Percentiles rank a stretch among this genome's conserved stretches.
Evolutionary conservation across 495 filamentous ascomycete genomes (phyloP).

Genomic region (Barbatosphaeria neglecta): DNA sequence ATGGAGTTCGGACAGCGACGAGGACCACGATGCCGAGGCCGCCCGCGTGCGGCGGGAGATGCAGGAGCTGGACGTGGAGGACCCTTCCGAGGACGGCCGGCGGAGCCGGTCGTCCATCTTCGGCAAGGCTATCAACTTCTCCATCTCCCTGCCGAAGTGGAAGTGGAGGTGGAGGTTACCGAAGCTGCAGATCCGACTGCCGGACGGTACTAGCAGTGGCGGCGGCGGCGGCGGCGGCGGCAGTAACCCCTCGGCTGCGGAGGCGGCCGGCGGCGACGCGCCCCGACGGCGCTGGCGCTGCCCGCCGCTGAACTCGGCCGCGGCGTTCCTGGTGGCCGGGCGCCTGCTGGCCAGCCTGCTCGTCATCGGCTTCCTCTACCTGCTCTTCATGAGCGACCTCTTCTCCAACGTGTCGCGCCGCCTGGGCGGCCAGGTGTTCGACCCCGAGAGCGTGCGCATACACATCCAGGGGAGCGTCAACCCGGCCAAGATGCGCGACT

Average conservation of each 20-base stretch:
- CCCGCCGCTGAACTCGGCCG: constrained; percentile 12
- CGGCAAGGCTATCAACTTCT: constrained; percentile 39
- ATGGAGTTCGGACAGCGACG: constrained; percentile 29
- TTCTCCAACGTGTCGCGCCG: constrained; percentile 49
- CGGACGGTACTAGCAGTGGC: not conserved
- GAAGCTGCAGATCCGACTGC: constrained; percentile 25
- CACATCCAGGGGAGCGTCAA: constrained; percentile 62
- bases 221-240: constrained; percentile 4
- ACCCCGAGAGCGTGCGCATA: constrained; percentile 55
- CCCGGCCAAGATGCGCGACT: constrained; percentile 52
- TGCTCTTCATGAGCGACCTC: constrained; percentile 72
- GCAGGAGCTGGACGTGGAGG: constrained; percentile 79
- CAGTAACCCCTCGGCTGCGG: constrained; percentile 3
- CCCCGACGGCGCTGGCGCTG: constrained; percentile 13
- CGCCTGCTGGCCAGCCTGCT: constrained; percentile 64
- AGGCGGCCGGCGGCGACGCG: constrained; percentile 1
- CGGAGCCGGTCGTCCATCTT: constrained; percentile 25
- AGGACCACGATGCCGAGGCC: constrained; percentile 28
- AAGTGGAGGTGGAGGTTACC: constrained; percentile 36
- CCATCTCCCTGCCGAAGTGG: constrained; percentile 33
- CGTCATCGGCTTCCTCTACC: constrained; percentile 63
- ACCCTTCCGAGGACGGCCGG: constrained; percentile 50
- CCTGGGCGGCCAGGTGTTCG: constrained; percentile 41
- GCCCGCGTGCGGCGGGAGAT: constrained; percentile 66
- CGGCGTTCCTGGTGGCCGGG: constrained; percentile 47